Conservation (phyloP, 1,139 yeast species). For the Saccharomyces hybrid region DNA sequence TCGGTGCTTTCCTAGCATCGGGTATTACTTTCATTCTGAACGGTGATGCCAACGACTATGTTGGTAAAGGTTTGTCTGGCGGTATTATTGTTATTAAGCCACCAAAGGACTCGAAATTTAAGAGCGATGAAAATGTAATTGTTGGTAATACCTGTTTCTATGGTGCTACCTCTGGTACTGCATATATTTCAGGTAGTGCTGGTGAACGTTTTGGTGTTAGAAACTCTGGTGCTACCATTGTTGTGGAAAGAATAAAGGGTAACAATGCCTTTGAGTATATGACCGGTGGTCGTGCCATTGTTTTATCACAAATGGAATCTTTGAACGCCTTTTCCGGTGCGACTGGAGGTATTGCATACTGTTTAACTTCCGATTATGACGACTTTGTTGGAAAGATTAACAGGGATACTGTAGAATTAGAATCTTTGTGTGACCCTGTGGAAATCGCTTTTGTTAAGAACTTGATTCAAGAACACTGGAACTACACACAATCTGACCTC, state of each 20-base stretch:
- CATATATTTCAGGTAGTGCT: conserved; percentile 93
- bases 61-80: conserved; percentile 95
- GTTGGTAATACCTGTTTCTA: conserved; percentile 97
- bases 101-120: conserved; percentile 72
- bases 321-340: conserved; percentile 95
- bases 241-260: conserved; percentile 88
- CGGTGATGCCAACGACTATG: conserved; percentile 97
- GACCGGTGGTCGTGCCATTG: conserved; percentile 98
- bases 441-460: conserved; percentile 95
- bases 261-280: conserved; percentile 98
- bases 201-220: conserved; percentile 98
- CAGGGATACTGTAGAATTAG: conserved; percentile 72
- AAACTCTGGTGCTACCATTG: conserved; percentile 97
- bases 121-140: conserved; percentile 92
- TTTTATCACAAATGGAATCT: conserved; percentile 86
- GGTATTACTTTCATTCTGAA: conserved; percentile 93
- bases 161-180: conserved; percentile 95
- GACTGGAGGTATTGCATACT: conserved; percentile 99
- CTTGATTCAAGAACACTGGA: conserved; percentile 89
- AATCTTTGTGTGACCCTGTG: conserved; percentile 70
- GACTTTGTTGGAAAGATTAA: conserved; percentile 81
- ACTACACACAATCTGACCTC: conserved; percentile 86
- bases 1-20: conserved; percentile 94
- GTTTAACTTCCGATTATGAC: conserved; percentile 81
- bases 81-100: conserved; percentile 92